These are phyloP conservation scores for Dactylorhiza incarnata DNA, from an alignment of 106 monocot species.

Conservation along the genomic window DNA sequence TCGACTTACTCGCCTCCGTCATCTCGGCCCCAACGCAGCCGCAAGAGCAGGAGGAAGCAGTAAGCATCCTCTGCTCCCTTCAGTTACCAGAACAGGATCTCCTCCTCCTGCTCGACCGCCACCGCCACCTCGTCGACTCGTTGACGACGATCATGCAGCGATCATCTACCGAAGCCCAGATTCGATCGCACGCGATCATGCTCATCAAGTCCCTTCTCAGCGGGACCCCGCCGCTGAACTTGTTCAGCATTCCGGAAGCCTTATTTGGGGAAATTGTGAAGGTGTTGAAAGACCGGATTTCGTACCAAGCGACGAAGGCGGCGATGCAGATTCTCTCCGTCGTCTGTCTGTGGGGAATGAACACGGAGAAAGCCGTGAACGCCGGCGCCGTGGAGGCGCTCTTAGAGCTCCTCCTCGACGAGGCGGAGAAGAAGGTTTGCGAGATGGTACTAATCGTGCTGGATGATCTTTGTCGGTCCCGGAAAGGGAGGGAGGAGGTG, in stretches of 20 bases:
- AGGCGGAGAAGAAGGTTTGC: conserved; percentile 3
- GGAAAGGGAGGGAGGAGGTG: conserved; percentile 24
- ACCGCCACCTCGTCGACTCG: conserved; percentile 19
- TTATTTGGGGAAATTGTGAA: neutral
- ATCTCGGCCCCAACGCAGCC: neutral
- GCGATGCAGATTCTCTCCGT: conserved; percentile 1
- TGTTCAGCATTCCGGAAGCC: neutral
- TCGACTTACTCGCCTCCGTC: conserved; percentile 34
- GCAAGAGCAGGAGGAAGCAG: conserved; percentile 37
- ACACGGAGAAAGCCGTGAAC: neutral
- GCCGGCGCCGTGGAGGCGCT: conserved; percentile 15
- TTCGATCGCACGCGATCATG: neutral
- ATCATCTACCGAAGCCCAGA: conserved; percentile 14
- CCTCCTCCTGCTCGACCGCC: conserved; percentile 10
- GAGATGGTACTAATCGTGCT: neutral
- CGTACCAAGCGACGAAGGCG: conserved; percentile 2
- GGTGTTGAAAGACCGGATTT: neutral
- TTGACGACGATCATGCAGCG: conserved; percentile 21
- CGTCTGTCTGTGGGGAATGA: conserved; percentile 5
- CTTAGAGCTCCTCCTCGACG: conserved; percentile 12
- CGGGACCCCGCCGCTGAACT: neutral
- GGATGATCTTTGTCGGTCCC: conserved; percentile 4
- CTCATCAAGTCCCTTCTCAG: neutral
- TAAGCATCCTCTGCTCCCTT: conserved; percentile 39
- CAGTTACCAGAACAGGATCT: conserved; percentile 27